Evolutionary conservation across 2,329 filamentous ascomycete genomes (phyloP), one percentile per base, ranked within the genome.

Genomic region (Epichloe brachyelytri): DNA sequence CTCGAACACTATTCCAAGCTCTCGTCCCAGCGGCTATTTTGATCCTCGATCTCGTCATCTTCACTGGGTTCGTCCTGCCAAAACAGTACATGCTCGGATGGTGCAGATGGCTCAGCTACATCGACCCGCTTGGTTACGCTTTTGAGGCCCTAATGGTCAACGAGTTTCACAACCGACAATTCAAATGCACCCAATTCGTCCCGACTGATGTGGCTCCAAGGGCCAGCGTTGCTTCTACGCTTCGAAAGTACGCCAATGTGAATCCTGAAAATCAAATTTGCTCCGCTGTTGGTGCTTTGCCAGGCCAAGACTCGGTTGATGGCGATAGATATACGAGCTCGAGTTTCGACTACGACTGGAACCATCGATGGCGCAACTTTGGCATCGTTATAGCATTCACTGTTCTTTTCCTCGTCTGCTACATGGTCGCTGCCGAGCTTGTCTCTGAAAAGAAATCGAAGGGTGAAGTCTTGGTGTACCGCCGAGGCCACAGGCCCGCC

Each of bases 121-220:
- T 93, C 39, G 82, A 94, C 54, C 86, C 87, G 2, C 76, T 94
- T 11, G 80, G 79, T 1, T 94, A 94, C 56, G 80, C 81, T 0
- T 95, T 94, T 60, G 88, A 94, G 64, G 73, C 81, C 0, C 73
- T 94, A 26, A 84, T 91, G 76, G 77, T 86, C 56, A 94, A 94
- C 66, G 89, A 95, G 65, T 95, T 95, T 62, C 68, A 81, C 58
- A 69, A 72, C 53, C 78, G 83, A 15, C 55, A 79, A 0, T 93
- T 84, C 62, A 45, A 49, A 0, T 81, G 78, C 61, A 66, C 64
- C 19, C 53, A 63, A 33, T 76, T 66, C 47, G 68, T 79, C 2
- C 78, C 78, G 0, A 67, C 53, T 17, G 20, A 49, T 11, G n/a
- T 38, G 11, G 40, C 49, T 3, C 47, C 56, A 1, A 8, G 4